These are phyloP conservation scores for Termitomyces sp. DNA, from an alignment of 1,284 basidiomycete species.

Conservation along the genomic window DNA sequence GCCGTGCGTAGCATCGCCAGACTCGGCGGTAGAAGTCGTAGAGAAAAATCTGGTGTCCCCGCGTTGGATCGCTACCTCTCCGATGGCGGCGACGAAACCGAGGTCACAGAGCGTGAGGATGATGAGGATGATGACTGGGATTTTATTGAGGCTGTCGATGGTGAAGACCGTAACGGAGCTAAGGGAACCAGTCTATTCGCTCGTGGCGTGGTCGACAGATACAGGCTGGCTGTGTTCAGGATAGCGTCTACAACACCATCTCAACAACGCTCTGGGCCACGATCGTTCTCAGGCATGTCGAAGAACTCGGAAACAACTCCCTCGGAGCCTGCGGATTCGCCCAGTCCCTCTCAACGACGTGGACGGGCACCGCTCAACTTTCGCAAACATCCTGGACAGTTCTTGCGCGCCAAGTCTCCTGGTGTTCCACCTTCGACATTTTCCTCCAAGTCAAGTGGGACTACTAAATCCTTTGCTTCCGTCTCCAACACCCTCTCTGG, in stretches of 20 bases:
- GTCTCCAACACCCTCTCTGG: slow-evolving; percentile 43
- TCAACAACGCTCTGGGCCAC: slow-evolving; percentile 32
- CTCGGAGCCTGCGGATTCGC: slow-evolving; percentile 43
- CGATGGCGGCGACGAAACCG: slow-evolving; percentile 53
- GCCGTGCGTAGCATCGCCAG: slow-evolving; percentile 16
- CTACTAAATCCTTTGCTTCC: slow-evolving; percentile 41
- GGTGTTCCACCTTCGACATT: slow-evolving; percentile 45
- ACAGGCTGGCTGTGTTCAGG: slow-evolving; percentile 76
- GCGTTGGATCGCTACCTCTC: slow-evolving; percentile 68
- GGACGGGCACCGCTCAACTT: slow-evolving; percentile 66
- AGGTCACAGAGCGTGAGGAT: slow-evolving; percentile 54
- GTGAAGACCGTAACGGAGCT: slow-evolving; percentile 73
- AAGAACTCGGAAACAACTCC: slow-evolving; percentile 48
- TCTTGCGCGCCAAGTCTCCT: slow-evolving; percentile 61
- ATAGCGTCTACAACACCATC: slow-evolving; percentile 59
- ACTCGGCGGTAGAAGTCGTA: slow-evolving; percentile 30
- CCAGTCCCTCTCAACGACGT: slow-evolving; percentile 51
- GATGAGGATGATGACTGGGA: slow-evolving; percentile 85
- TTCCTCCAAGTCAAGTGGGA: slow-evolving; percentile 41
- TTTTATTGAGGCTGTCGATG: slow-evolving; percentile 72
- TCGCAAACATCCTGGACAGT: slow-evolving; percentile 63
- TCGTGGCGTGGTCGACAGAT: slow-evolving; percentile 78
- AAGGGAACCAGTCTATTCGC: slow-evolving; percentile 76
- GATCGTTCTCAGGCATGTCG: slow-evolving; percentile 57
- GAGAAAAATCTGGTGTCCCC: slow-evolving; percentile 74